Percentiles rank a stretch among this genome's conserved stretches.
Evolutionary conservation across 2,329 filamentous ascomycete genomes (phyloP).

Genomic region (Gnomoniopsis sp.): DNA sequence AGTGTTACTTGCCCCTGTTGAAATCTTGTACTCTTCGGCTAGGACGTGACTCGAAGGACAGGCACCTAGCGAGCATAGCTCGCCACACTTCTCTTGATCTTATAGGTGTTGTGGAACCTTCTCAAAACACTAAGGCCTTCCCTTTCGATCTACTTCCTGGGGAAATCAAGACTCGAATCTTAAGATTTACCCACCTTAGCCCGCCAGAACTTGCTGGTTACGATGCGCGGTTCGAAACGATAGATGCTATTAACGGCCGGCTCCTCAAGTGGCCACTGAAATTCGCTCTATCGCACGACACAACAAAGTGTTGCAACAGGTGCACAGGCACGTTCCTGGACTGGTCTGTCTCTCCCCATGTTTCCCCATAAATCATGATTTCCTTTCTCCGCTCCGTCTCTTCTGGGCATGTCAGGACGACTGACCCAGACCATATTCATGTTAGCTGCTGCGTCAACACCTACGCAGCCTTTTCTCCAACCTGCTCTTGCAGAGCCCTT

Average conservation of each 20-base stretch:
- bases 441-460: not conserved
- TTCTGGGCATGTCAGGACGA: not conserved
- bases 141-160: not conserved
- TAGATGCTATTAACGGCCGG: not conserved
- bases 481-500: not conserved
- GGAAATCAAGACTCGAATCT: not conserved
- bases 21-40: constrained; percentile 3
- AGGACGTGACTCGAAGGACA: not conserved
- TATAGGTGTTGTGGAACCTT: not conserved
- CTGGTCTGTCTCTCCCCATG: not conserved
- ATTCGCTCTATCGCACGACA: not conserved
- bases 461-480: not conserved
- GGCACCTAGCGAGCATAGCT: not conserved
- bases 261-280: not conserved
- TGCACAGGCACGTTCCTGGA: not conserved
- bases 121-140: not conserved
- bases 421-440: not conserved
- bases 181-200: not conserved
- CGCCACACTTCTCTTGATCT: not conserved
- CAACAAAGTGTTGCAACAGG: not conserved
- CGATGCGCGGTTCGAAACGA: not conserved
- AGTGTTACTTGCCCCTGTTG: not conserved
- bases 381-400: not conserved
- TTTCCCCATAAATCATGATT: not conserved
- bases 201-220: not conserved